phyloP scores from a whole-genome alignment of 306 rosid species.

The peach (Prunus persica) region Prunus_persica_NCBIv2 NC_034010.1:20771501-20772000 shows the following conservation, averaged over 20 bases:
- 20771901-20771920: not conserved
- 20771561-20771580: too few species aligned
- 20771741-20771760: not conserved
- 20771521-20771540: not conserved
- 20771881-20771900: not conserved
- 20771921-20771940: not conserved
- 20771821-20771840: not conserved
- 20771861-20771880: not conserved
- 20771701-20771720: not conserved
- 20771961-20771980: not conserved
- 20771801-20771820: not conserved
- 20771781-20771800: not conserved
- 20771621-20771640: too few species aligned
- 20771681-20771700: too few species aligned
- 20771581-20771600: too few species aligned
- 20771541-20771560: too few species aligned
- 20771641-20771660: too few species aligned
- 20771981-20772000: not conserved
- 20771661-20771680: too few species aligned
- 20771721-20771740: not conserved
- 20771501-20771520: slow-evolving; percentile 77
- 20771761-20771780: not conserved
- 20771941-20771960: not conserved
- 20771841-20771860: not conserved
- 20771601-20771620: too few species aligned